These are phyloP conservation scores for Pseudocercospora musae DNA, from an alignment of 2,329 filamentous ascomycete species.

Conservation along the genomic window DNA sequence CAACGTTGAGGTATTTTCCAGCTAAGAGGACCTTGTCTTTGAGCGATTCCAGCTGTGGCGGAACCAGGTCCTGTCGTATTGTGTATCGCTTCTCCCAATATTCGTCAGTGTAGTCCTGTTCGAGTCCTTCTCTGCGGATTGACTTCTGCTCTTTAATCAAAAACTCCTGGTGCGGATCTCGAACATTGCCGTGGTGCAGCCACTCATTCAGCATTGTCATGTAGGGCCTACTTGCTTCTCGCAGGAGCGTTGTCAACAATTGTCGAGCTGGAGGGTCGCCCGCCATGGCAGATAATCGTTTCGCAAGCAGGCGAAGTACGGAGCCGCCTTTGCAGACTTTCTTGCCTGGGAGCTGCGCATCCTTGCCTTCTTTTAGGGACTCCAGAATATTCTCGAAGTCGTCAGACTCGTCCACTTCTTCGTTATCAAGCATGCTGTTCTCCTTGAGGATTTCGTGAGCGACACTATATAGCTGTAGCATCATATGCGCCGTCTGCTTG, in stretches of 20 bases:
- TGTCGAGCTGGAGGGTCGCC: slow-evolving; percentile 85
- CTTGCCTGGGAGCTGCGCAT: slow-evolving; percentile 77
- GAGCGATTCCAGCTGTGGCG: slow-evolving; percentile 83
- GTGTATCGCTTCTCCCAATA: slow-evolving; percentile 99
- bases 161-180: slow-evolving; percentile 90
- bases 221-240: slow-evolving; percentile 88
- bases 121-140: slow-evolving; percentile 82
- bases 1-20: slow-evolving; percentile 96
- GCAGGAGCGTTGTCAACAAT: slow-evolving; percentile 74
- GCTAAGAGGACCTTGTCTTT: slow-evolving; percentile 93
- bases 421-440: slow-evolving; percentile 82
- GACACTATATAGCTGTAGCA: slow-evolving; percentile 83
- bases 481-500: slow-evolving; percentile 83
- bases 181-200: slow-evolving; percentile 93
- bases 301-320: slow-evolving; percentile 83
- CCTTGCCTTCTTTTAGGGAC: slow-evolving; percentile 80
- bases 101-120: slow-evolving; percentile 97
- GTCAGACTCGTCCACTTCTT: slow-evolving; percentile 62
- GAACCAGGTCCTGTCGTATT: slow-evolving; percentile 84
- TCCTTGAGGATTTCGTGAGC: slow-evolving; percentile 83
- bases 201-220: slow-evolving; percentile 99
- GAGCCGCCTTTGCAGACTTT: slow-evolving; percentile 96
- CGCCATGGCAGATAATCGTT: slow-evolving; percentile 81
- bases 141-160: slow-evolving; percentile 94
- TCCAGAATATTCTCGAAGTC: slow-evolving; percentile 93